A percentile compares a stretch with the other conserved stretches of the same genome.
Evolutionary conservation across 192 early-diverging fungal species (phyloP).

Genomic region (Kappamyces sp.): DNA sequence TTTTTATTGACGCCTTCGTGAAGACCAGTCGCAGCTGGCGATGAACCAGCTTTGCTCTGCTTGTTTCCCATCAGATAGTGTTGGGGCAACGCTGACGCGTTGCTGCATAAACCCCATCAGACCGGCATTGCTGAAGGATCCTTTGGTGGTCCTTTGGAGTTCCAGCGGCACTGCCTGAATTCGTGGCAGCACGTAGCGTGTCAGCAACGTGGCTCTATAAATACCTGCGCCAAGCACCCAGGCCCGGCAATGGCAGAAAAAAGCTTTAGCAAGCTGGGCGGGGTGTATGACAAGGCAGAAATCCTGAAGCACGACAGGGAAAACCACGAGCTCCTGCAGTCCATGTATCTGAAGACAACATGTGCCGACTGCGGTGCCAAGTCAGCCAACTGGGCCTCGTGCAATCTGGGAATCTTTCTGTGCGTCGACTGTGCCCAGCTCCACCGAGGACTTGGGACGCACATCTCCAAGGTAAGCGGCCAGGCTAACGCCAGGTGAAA

Average conservation of each 20-base stretch:
- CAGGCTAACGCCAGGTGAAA: not conserved
- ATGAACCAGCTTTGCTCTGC: too few species aligned
- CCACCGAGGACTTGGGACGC: slow-evolving; percentile 12
- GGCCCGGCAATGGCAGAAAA: not conserved
- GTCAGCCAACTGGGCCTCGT: slow-evolving; percentile 12
- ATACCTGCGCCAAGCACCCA: too few species aligned
- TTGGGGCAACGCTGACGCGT: too few species aligned
- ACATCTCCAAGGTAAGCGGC: slow-evolving; percentile 13
- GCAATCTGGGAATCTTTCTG: slow-evolving; percentile 19
- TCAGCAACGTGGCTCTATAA: too few species aligned
- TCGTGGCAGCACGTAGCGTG: too few species aligned
- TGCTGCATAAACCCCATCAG: too few species aligned
- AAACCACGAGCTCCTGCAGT: not conserved
- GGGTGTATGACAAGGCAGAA: not conserved
- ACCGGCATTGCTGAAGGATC: too few species aligned
- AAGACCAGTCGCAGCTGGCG: too few species aligned
- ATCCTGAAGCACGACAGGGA: not conserved
- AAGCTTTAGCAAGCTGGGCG: not conserved
- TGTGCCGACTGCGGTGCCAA: not conserved
- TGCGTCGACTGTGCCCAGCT: slow-evolving; percentile 16
- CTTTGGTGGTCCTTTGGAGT: too few species aligned
- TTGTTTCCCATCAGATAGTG: too few species aligned
- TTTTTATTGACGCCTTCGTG: too few species aligned
- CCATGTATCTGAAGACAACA: not conserved
- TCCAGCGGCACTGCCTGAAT: too few species aligned